Conservation (phyloP, 1,284 basidiomycete genomes). For the Boletus sp. region DNA sequence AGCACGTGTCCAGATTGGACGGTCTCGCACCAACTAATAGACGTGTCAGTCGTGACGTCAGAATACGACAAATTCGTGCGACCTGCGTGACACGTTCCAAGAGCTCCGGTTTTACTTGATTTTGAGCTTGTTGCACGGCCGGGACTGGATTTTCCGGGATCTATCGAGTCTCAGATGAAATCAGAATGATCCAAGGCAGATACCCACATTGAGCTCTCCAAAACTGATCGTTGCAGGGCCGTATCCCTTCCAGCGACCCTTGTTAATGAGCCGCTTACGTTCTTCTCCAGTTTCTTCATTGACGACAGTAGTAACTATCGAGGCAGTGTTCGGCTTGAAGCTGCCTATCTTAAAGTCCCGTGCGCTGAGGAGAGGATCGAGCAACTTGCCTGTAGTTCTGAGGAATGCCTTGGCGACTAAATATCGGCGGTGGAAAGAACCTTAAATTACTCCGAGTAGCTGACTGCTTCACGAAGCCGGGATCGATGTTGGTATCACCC, state of each 20-base stretch:
- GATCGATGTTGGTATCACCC: conserved; percentile 36
- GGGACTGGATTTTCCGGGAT: conserved; percentile 64
- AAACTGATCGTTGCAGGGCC: conserved; percentile 69
- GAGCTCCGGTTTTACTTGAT: conserved; percentile 56
- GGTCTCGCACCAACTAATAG: conserved; percentile 56
- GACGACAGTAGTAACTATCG: conserved; percentile 58
- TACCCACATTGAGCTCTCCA: conserved; percentile 52
- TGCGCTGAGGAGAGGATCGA: not conserved
- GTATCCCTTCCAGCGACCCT: conserved; percentile 74
- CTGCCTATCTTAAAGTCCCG: conserved; percentile 37
- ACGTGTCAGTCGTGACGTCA: conserved; percentile 3
- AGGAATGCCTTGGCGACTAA: conserved; percentile 73
- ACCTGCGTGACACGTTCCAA: conserved; percentile 61
- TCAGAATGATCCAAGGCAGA: not conserved
- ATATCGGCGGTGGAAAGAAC: conserved; percentile 79
- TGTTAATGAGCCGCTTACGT: conserved; percentile 74
- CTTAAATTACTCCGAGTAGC: conserved; percentile 54
- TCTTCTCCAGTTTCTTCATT: conserved; percentile 78
- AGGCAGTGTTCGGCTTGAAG: conserved; percentile 73
- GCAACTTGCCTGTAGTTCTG: conserved; percentile 67
- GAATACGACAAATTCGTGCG: conserved; percentile 11
- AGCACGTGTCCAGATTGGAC: conserved; percentile 87
- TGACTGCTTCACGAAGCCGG: conserved; percentile 21
- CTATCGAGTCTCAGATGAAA: conserved; percentile 32
- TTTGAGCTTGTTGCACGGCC: conserved; percentile 49